Evolutionary conservation across 768 basidiomycete species (phyloP).

Genomic region (Lactarius deliciosus): DNA sequence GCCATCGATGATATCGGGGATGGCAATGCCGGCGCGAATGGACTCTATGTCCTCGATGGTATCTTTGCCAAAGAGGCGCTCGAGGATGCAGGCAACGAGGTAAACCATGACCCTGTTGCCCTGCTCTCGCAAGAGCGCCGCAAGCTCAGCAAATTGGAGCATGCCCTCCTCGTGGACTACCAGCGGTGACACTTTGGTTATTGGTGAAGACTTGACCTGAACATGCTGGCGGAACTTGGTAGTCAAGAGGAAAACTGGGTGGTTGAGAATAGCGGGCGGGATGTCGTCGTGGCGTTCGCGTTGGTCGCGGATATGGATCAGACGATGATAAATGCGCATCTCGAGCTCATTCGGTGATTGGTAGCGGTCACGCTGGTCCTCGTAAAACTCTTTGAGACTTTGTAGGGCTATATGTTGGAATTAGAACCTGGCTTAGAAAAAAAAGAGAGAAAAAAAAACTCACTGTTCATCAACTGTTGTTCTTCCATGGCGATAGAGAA

Average conservation of each 20-base stretch:
- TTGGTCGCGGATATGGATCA: slow-evolving; percentile 88
- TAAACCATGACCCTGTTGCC: slow-evolving; percentile 74
- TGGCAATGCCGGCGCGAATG: slow-evolving; percentile 55
- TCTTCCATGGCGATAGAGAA: slow-evolving; percentile 76
- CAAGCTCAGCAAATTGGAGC: slow-evolving; percentile 65
- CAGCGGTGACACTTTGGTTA: slow-evolving; percentile 62
- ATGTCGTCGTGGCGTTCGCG: slow-evolving; percentile 73
- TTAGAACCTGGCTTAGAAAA: slow-evolving; percentile 10
- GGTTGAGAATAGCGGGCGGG: slow-evolving; percentile 59
- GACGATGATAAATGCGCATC: slow-evolving; percentile 92
- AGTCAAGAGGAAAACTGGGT: slow-evolving; percentile 80
- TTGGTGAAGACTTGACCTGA: slow-evolving; percentile 75
- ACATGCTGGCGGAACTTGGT: slow-evolving; percentile 79
- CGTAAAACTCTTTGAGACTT: slow-evolving; percentile 90
- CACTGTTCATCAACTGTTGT: slow-evolving; percentile 90
- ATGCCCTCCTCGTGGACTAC: slow-evolving; percentile 65
- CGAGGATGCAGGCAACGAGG: slow-evolving; percentile 85
- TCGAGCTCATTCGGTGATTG: slow-evolving; percentile 86
- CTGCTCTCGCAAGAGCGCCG: slow-evolving; percentile 59
- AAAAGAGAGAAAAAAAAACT: slow-evolving; percentile 36
- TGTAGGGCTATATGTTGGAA: slow-evolving; percentile 64
- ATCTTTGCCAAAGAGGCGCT: slow-evolving; percentile 80
- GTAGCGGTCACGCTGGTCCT: slow-evolving; percentile 68
- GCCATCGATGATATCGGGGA: slow-evolving; percentile 72
- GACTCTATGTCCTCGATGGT: slow-evolving; percentile 74